Percentiles rank a stretch among this genome's conserved stretches.
These are phyloP conservation scores for Calocybe indica DNA, from an alignment of 768 basidiomycete species.

Conservation along the genomic window DNA sequence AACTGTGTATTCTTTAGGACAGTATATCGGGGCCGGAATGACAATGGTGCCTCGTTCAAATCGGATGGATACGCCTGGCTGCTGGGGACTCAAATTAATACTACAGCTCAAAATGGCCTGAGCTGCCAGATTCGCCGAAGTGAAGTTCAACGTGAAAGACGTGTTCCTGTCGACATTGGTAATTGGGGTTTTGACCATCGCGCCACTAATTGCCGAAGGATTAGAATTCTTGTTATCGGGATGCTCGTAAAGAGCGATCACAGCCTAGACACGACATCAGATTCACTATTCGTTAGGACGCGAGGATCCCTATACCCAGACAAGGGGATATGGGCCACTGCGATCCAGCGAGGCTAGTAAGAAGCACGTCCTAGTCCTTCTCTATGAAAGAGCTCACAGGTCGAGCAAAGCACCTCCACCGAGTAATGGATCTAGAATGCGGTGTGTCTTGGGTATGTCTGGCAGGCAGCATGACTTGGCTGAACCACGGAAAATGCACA, in stretches of 20 bases:
- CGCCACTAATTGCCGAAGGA: conserved; percentile 56
- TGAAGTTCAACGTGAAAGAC: conserved; percentile 68
- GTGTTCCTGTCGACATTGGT: conserved; percentile 80
- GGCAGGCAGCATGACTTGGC: background rate
- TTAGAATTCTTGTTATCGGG: conserved; percentile 56
- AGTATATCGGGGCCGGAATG: conserved; percentile 60
- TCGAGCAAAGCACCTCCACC: conserved; percentile 85
- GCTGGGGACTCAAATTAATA: conserved; percentile 42
- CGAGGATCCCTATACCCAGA: conserved; percentile 49
- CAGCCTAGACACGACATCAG: conserved; percentile 39
- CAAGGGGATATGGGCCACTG: conserved; percentile 77
- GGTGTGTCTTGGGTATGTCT: conserved; percentile 65
- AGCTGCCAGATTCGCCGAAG: conserved; percentile 49
- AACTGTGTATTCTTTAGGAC: conserved; percentile 61
- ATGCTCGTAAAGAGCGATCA: conserved; percentile 75
- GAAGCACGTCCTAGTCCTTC: background rate
- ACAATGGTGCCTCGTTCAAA: conserved; percentile 69
- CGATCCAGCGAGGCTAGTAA: conserved; percentile 1
- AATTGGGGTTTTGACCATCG: conserved; percentile 72
- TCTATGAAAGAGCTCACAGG: conserved; percentile 42
- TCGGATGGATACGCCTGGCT: conserved; percentile 60
- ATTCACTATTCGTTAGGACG: background rate
- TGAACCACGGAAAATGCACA: background rate
- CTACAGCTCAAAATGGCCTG: conserved; percentile 72
- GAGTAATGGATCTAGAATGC: conserved; percentile 73